Conservation (phyloP, 208 protist species). For the Trypanosoma cruzi region DNA sequence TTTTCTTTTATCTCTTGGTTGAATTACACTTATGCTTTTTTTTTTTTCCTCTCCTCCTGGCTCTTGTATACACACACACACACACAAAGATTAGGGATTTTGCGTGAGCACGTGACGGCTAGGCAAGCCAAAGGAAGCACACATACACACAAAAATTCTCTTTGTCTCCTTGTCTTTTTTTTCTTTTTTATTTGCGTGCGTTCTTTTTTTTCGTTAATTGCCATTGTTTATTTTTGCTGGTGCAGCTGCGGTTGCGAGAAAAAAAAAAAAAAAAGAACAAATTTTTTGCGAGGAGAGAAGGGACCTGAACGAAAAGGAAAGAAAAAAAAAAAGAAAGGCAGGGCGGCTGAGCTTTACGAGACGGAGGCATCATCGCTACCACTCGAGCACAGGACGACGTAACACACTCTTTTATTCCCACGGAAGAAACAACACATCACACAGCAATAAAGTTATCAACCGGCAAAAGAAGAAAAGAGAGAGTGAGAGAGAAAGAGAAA, state of each 20-base stretch:
- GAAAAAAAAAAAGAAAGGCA: neutral
- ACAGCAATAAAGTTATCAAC: no score
- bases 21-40: conserved; percentile 1
- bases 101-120: no score
- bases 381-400: neutral
- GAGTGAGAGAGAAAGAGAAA: no score
- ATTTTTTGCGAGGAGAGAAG: neutral
- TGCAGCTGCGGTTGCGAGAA: neutral
- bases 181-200: neutral
- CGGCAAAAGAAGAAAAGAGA: no score
- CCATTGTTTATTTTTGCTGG: neutral
- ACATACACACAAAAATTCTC: neutral
- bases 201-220: neutral
- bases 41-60: conserved; percentile 6
- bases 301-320: neutral
- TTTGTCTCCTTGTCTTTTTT: neutral
- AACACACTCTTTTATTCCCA: no score
- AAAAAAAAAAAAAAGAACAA: no score
- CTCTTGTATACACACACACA: neutral
- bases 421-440: no score
- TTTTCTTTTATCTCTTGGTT: conserved; percentile 3
- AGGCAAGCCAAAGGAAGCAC: no score
- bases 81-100: no score
- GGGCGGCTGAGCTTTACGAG: neutral
- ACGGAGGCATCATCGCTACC: neutral